Conservation (phyloP, 345 rosid genomes). For the Tarenaya hassleriana region DNA sequence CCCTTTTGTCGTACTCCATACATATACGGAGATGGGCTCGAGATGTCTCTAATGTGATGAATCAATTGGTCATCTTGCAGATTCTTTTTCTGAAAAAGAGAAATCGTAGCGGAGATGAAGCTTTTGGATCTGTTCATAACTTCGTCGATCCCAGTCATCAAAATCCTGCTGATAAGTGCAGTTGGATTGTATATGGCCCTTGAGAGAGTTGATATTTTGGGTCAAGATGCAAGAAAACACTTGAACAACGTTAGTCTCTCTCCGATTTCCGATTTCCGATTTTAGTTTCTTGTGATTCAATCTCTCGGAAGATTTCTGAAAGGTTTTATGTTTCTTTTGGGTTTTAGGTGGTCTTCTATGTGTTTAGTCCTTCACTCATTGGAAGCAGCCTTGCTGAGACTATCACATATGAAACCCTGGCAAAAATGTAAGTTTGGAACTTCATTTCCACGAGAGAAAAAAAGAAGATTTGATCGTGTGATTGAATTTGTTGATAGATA, state of each 20-base stretch:
- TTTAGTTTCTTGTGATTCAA: background rate
- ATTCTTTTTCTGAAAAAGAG: constrained; percentile 4
- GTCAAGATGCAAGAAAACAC: constrained; percentile 48
- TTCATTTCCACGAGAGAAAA: background rate
- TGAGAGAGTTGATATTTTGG: constrained; percentile 39
- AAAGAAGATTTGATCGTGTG: background rate
- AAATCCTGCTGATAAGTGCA: constrained; percentile 45
- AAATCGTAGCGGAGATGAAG: constrained; percentile 25
- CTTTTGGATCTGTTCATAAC: constrained; percentile 47
- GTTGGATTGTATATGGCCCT: constrained; percentile 54
- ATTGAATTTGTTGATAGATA: background rate
- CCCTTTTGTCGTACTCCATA: too few relatives aligned
- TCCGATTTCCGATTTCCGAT: background rate
- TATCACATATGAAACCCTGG: constrained; percentile 45
- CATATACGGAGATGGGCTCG: too few relatives aligned
- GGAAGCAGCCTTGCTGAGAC: constrained; percentile 45
- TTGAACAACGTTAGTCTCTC: constrained; percentile 40
- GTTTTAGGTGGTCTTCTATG: constrained; percentile 47
- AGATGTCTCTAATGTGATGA: too few relatives aligned
- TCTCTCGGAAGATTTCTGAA: background rate
- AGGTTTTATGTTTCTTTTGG: background rate
- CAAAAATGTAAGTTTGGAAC: constrained; percentile 36
- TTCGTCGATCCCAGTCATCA: constrained; percentile 47
- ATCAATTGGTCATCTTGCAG: background rate
- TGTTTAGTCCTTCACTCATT: constrained; percentile 58